Percentiles rank a stretch among this genome's conserved stretches.
Conservation (phyloP, 768 basidiomycete species). For the Sarcodon aspratus region DNA sequence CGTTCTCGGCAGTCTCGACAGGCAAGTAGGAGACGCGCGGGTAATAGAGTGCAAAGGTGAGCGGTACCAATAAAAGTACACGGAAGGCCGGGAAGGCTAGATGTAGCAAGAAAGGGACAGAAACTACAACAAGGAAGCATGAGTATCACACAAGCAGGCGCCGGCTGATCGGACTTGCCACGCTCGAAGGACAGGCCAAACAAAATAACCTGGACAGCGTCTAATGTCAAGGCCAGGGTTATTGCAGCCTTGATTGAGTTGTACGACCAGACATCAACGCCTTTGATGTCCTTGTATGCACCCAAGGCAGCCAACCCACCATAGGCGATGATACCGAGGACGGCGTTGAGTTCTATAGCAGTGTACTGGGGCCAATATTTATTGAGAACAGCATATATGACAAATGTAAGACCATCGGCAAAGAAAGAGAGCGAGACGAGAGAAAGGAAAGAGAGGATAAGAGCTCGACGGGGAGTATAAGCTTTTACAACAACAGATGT, state of each 20-base stretch:
- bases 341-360: constrained; percentile 55
- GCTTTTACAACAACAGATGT: constrained; percentile 68
- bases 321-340: constrained; percentile 61
- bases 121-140: constrained; percentile 8
- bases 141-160: background rate
- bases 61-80: constrained; percentile 44
- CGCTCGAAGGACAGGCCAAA: constrained; percentile 1
- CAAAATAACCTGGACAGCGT: constrained; percentile 48
- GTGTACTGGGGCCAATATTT: constrained; percentile 53
- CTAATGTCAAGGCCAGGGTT: constrained; percentile 41
- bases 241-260: constrained; percentile 46
- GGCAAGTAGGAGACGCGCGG: constrained; percentile 60
- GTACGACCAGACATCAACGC: constrained; percentile 56
- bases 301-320: constrained; percentile 65
- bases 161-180: background rate
- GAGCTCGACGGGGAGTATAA: constrained; percentile 59
- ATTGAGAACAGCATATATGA: constrained; percentile 50
- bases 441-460: constrained; percentile 64
- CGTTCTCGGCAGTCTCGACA: constrained; percentile 26
- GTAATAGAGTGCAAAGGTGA: constrained; percentile 47
- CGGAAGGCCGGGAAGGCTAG: constrained; percentile 53
- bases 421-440: constrained; percentile 65
- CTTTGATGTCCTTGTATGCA: constrained; percentile 68
- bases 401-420: constrained; percentile 65
- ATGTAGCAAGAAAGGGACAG: constrained; percentile 31